Percentiles rank a stretch among this genome's conserved stretches.
Evolutionary conservation across 1,139 yeast genomes (phyloP).

Genomic region (Pichia sp.): DNA sequence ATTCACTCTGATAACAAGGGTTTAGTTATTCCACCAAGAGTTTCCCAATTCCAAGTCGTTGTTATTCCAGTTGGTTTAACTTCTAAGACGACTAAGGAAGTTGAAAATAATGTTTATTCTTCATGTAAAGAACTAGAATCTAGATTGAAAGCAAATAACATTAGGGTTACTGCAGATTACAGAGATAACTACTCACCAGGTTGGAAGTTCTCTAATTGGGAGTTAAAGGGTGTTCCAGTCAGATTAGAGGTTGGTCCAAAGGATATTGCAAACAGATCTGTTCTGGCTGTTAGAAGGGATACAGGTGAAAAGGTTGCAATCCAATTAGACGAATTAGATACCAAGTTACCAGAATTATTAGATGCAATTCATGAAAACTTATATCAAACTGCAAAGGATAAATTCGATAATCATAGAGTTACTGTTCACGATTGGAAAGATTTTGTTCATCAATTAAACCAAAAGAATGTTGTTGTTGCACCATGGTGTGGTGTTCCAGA

Average conservation of each 20-base stretch:
- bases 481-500: slow-evolving; percentile 97
- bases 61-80: slow-evolving; percentile 95
- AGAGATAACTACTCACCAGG: slow-evolving; percentile 96
- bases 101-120: slow-evolving; percentile 58
- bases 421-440: slow-evolving; percentile 81
- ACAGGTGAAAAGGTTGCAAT: slow-evolving; percentile 69
- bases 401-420: slow-evolving; percentile 77
- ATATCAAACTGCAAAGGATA: slow-evolving; percentile 70
- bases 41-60: slow-evolving; percentile 85
- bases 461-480: slow-evolving; percentile 80
- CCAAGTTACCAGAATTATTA: slow-evolving; percentile 66
- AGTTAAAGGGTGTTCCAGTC: slow-evolving; percentile 90
- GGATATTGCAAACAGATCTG: slow-evolving; percentile 75
- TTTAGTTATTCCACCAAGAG: slow-evolving; percentile 94
- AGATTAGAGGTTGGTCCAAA: slow-evolving; percentile 95
- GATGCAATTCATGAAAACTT: slow-evolving; percentile 75
- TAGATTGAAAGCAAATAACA: slow-evolving; percentile 47
- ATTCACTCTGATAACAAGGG: slow-evolving; percentile 98
- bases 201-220: slow-evolving; percentile 98
- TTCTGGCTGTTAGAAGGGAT: slow-evolving; percentile 89
- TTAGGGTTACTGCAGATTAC: slow-evolving; percentile 80
- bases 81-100: slow-evolving; percentile 72
- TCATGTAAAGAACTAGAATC: slow-evolving; percentile 66
- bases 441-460: slow-evolving; percentile 87
- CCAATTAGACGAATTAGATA: slow-evolving; percentile 56